These are phyloP conservation scores for Ceratocystiopsis minuta DNA, from an alignment of 2,329 filamentous ascomycete genomes.

Conservation along the genomic window DNA sequence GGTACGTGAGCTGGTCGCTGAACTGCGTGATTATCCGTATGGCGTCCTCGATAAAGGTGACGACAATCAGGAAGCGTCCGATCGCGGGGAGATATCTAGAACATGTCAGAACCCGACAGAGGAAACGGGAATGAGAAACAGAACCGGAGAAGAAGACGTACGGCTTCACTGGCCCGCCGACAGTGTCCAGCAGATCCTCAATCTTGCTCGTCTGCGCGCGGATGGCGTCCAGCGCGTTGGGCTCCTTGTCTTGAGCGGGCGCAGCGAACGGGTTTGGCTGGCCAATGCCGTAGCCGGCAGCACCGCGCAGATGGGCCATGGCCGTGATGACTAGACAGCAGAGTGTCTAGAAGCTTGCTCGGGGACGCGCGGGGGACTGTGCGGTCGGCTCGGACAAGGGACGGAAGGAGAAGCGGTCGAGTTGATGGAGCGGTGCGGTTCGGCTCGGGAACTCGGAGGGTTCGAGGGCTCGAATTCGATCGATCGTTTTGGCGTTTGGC, in stretches of 20 bases:
- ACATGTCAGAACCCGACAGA: conserved; percentile 2
- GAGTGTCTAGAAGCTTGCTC: background rate
- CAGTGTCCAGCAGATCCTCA: conserved; percentile 74
- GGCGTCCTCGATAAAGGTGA: conserved; percentile 94
- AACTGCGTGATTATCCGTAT: conserved; percentile 95
- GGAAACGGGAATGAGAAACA: conserved; percentile 2
- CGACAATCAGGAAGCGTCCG: conserved; percentile 92
- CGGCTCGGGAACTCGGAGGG: too few relatives aligned
- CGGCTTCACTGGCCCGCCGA: conserved; percentile 88
- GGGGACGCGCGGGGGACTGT: background rate
- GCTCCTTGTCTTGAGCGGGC: conserved; percentile 31
- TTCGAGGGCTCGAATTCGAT: too few relatives aligned
- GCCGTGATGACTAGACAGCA: background rate
- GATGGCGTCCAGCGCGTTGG: conserved; percentile 70
- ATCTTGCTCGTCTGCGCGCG: conserved; percentile 95
- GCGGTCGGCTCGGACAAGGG: too few relatives aligned
- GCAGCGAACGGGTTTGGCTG: conserved; percentile 53
- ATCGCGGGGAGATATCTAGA: conserved; percentile 78
- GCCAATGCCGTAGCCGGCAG: conserved; percentile 65
- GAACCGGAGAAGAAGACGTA: conserved; percentile 33
- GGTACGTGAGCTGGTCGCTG: conserved; percentile 82
- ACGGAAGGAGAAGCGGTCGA: background rate
- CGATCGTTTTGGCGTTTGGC: too few relatives aligned
- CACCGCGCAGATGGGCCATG: conserved; percentile 35
- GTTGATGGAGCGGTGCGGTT: too few relatives aligned